Evolutionary conservation across 768 basidiomycete genomes (phyloP).

Genomic region (Lactarius evosmus): DNA sequence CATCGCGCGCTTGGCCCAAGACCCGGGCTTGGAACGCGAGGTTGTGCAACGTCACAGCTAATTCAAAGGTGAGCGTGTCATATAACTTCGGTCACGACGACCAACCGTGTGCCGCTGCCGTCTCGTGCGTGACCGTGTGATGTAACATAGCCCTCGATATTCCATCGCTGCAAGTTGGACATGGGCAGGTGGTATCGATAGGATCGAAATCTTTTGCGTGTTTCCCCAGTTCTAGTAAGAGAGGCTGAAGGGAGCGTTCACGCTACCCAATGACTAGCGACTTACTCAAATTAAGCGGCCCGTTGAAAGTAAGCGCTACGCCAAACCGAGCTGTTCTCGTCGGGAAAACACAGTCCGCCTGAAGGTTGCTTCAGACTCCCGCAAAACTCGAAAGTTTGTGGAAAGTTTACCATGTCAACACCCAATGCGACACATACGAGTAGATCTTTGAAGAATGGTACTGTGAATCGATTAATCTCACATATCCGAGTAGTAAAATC

Average conservation of each 20-base stretch:
- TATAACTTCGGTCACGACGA: slow-evolving; percentile 13
- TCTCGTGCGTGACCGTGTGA: slow-evolving; percentile 74
- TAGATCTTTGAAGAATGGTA: slow-evolving; percentile 50
- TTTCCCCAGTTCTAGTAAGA: slow-evolving; percentile 55
- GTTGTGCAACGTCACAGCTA: slow-evolving; percentile 81
- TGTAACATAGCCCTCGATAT: slow-evolving; percentile 73
- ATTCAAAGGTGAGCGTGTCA: slow-evolving; percentile 12
- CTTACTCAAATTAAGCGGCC: slow-evolving; percentile 80
- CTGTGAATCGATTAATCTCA: neutral
- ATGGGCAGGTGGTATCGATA: slow-evolving; percentile 77
- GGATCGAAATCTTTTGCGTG: slow-evolving; percentile 65
- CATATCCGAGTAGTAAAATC: neutral
- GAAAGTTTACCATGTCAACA: slow-evolving; percentile 74
- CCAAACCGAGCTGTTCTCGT: slow-evolving; percentile 91
- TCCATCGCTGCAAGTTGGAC: slow-evolving; percentile 73
- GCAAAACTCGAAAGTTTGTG: neutral
- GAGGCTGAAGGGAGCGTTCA: neutral
- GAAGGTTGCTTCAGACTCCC: slow-evolving; percentile 4
- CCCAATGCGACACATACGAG: slow-evolving; percentile 90
- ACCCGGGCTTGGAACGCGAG: slow-evolving; percentile 82
- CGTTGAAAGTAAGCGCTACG: slow-evolving; percentile 77
- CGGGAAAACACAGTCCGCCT: slow-evolving; percentile 94
- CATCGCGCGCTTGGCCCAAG: slow-evolving; percentile 81
- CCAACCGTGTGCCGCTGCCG: slow-evolving; percentile 78
- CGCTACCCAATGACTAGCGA: slow-evolving; percentile 5